Conservation (phyloP, 345 rosid species). For the Linum tenue region DNA sequence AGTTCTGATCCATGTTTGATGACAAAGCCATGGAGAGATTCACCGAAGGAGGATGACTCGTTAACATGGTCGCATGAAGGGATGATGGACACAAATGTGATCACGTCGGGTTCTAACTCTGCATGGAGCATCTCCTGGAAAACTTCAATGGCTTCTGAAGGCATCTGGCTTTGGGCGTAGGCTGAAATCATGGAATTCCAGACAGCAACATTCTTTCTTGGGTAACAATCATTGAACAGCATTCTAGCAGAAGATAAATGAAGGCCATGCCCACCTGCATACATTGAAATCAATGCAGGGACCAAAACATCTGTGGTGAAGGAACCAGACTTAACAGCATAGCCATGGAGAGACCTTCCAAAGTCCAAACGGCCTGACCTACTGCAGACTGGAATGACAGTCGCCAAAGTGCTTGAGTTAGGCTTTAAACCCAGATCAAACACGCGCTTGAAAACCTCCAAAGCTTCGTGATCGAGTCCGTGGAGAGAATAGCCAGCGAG, state of each 20-base stretch:
- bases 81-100: slow-evolving; percentile 36
- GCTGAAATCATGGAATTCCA: slow-evolving; percentile 43
- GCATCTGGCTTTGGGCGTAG: slow-evolving; percentile 24
- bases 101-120: slow-evolving; percentile 21
- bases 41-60: slow-evolving; percentile 16
- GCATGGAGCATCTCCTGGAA: slow-evolving; percentile 28
- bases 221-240: slow-evolving; percentile 22
- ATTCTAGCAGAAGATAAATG: slow-evolving; percentile 25
- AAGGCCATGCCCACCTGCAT: slow-evolving; percentile 18
- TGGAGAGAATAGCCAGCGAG: slow-evolving; percentile 22
- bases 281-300: slow-evolving; percentile 42
- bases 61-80: slow-evolving; percentile 23
- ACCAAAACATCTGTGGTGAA: slow-evolving; percentile 19
- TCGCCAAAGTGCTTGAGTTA: slow-evolving; percentile 20
- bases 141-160: slow-evolving; percentile 28
- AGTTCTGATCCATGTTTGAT: slow-evolving; percentile 31
- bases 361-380: slow-evolving; percentile 13
- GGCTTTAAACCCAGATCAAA: slow-evolving; percentile 15
- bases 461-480: slow-evolving; percentile 4
- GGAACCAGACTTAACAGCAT: slow-evolving; percentile 17
- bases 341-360: slow-evolving; percentile 18
- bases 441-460: slow-evolving; percentile 11
- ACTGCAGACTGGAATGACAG: slow-evolving; percentile 15
- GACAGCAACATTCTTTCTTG: slow-evolving; percentile 23
- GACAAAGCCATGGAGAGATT: slow-evolving; percentile 33